phyloP scores from a whole-genome alignment of 1,139 yeast species.

The Blastobotrys raffinosifermentans region DNA sequence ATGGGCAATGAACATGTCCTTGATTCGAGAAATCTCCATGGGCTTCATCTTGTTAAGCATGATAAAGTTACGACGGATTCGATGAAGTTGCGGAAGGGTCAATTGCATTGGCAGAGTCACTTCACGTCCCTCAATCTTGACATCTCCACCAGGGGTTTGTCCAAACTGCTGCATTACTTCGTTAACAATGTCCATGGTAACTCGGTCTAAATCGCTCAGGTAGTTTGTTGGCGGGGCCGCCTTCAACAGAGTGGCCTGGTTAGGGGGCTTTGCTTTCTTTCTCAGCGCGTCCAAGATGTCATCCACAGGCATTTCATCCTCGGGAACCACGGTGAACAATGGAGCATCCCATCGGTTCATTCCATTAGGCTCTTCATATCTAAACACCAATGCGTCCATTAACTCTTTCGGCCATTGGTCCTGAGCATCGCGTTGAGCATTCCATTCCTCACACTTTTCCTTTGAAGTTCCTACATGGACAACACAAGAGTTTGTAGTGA shows the following conservation, averaged over 20 bases:
- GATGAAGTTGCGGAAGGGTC: conserved; percentile 72
- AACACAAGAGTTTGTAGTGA: conserved; percentile 77
- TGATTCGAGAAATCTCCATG: conserved; percentile 57
- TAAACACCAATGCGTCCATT: conserved; percentile 63
- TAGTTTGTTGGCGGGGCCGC: conserved; percentile 80
- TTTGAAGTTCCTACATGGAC: conserved; percentile 69
- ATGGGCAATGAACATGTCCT: conserved; percentile 68
- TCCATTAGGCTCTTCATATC: conserved; percentile 92
- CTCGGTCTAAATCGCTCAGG: conserved; percentile 69
- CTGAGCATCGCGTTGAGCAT: conserved; percentile 30
- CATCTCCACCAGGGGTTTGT: conserved; percentile 47
- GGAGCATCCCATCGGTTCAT: conserved; percentile 94
- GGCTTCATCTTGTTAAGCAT: conserved; percentile 73
- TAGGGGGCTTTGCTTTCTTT: conserved; percentile 47
- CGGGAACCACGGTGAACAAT: conserved; percentile 60
- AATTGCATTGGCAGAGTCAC: conserved; percentile 53
- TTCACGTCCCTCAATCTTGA: conserved; percentile 34
- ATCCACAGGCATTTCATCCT: conserved; percentile 50
- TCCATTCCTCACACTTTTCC: conserved; percentile 60
- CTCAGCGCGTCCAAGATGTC: conserved; percentile 68
- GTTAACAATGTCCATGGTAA: conserved; percentile 58
- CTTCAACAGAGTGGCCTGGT: conserved; percentile 39
- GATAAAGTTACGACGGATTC: conserved; percentile 77
- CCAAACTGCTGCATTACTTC: conserved; percentile 58
- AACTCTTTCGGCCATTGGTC: conserved; percentile 64